Conservation (phyloP, 306 rosid genomes). For the Echinosophora koreensis region DNA sequence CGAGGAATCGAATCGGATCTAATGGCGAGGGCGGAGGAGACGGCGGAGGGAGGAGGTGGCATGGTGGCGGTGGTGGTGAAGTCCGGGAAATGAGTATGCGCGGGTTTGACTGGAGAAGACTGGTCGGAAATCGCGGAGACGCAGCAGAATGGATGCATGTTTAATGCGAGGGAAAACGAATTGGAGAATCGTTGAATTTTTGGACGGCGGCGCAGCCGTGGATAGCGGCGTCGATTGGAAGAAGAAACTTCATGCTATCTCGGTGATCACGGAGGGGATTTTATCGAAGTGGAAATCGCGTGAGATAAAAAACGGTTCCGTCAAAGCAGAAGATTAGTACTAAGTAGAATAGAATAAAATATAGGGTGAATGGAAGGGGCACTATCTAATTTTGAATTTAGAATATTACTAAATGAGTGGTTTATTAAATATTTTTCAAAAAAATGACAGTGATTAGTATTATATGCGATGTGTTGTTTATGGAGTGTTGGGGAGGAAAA, state of each 20-base stretch:
- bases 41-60: conserved; percentile 49
- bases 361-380: conserved; percentile 35
- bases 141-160: conserved; percentile 93
- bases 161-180: neutral
- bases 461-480: neutral
- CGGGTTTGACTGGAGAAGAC: conserved; percentile 62
- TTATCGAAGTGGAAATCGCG: conserved; percentile 39
- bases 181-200: conserved; percentile 30
- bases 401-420: conserved; percentile 26
- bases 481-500: neutral
- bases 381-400: conserved; percentile 13
- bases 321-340: conserved; percentile 1
- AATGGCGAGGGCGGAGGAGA: conserved; percentile 44
- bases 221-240: conserved; percentile 27
- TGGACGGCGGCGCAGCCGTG: conserved; percentile 2
- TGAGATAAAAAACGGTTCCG: conserved; percentile 58
- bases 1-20: conserved; percentile 76
- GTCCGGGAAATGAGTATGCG: conserved; percentile 56
- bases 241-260: conserved; percentile 46
- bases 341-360: neutral
- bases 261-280: conserved; percentile 21
- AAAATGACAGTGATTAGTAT: neutral
- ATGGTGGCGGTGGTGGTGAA: conserved; percentile 52
- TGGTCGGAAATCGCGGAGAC: conserved; percentile 80
- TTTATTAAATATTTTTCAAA: neutral